Base-by-base conservation (phyloP, 176 grass and related monocot species). In the Oryza officinalis region DNA sequence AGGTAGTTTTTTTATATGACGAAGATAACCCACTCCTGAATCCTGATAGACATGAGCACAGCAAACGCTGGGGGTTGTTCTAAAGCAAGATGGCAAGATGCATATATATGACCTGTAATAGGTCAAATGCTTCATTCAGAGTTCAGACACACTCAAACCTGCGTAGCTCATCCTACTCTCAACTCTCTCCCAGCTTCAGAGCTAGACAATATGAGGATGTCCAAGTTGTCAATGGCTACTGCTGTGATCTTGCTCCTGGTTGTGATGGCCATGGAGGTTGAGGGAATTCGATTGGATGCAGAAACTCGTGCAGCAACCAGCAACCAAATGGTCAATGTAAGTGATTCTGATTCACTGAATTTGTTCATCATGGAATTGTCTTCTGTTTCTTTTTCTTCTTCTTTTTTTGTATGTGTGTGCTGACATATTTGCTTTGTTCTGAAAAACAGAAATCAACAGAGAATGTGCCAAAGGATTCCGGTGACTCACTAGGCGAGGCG, bases 201-300 rank as follows among this genome's bases (percentile, higher is more conserved):
- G n/a, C n/a, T 41, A 5, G 12, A 57, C 71, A 46, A 18, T 11
- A 88, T 80, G 87, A 88, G 69, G 52, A 79, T 37, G 45, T 82
- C 44, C 64, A 52, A 17, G 13, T 25, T 86, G 32, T 6, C 26
- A 78, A 18, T 67, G 64, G 44, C 57, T 26, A 43, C 30, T 7
- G 65, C 32, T 11, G 27, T 59, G 64, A 45, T 86, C 67, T 27
- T 90, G 67, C 14, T 90, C 59, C 25, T 78, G 32, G 6, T 73
- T 32, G 35, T 86, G 79, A 60, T 22, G 22, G 12, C 73, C 67
- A 73, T 57, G 32, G 57, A 86, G 18, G 59, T 64, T 10, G 60
- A 75, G 76, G 86, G 60, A 74, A 94, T 92, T 23, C 66, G 86
- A 27, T 32, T 94, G 79, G 89, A 92, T 27, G 71, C 84, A 28